Evolutionary conservation across 2,329 filamentous ascomycete species (phyloP), one percentile per base, ranked within the genome.

Genomic region (Remersonia thermophila): DNA sequence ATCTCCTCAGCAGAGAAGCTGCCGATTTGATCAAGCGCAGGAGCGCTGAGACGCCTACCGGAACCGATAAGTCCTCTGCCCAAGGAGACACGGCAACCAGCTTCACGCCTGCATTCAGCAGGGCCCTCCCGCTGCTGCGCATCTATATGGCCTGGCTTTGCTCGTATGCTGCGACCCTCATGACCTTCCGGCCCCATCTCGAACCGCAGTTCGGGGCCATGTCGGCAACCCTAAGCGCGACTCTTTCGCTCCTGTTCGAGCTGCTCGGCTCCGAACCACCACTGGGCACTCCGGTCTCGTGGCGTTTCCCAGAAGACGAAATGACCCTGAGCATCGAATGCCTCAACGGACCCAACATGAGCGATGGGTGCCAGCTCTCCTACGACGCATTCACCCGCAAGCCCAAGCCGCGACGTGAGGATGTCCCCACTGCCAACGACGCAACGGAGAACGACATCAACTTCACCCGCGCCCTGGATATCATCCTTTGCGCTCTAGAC

Each of bases 1-100:
- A 80, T 35, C 63, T 80, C 18, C 64, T 93, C 26, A 66, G 79
- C 44, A 67, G 73, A n/a, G 79, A 85, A 47, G 65, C 93, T 3
- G 70, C 76, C 37, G 67, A 75, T 54, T 32, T 52, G 15, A 39
- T 48, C 14, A 45, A 53, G 37, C 59, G 40, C 26, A 37, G 32
- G 14, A 15, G 34, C 11, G 27, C 61, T 15, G 64, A 71, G 38
- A 65, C 69, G 12, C 51, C 55, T 23, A 64, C 27, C 25, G 27
- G 13, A 4, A 27, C 17, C 10, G 27, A 36, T n/a, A 27, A n/a
- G n/a, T 43, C 47, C 29, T n/a, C 40, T 4, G 25, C 27, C 12
- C 27, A 31, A 12, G 16, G 30, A 7, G 43, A 50, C 5, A 13
- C 41, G 44, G 33, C 43, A 20, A 45, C 54, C 25, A 52, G 55